phyloP scores from a whole-genome alignment of 2,329 filamentous ascomycete species.

The Cadophora gregata region DNA sequence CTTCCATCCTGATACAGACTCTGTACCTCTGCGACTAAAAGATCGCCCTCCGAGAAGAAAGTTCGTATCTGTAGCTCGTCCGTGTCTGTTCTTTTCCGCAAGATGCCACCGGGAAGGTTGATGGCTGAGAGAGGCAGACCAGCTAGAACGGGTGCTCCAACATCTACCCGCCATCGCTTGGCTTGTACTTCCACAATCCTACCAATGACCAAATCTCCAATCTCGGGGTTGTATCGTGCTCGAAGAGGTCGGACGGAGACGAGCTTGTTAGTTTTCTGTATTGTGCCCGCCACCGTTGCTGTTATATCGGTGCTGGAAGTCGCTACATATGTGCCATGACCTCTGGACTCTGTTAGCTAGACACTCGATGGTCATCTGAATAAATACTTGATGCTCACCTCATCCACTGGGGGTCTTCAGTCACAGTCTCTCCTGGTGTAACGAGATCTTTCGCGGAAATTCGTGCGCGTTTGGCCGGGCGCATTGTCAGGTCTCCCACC shows the following conservation, averaged over 20 bases:
- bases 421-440: conserved; percentile 88
- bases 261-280: conserved; percentile 95
- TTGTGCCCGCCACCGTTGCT: conserved; percentile 87
- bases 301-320: conserved; percentile 71
- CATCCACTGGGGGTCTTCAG: conserved; percentile 97
- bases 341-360: conserved; percentile 56
- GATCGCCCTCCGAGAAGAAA: conserved; percentile 96
- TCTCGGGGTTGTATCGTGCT: conserved; percentile 92
- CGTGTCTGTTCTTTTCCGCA: conserved; percentile 89
- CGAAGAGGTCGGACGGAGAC: conserved; percentile 89
- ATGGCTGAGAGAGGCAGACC: conserved; percentile 86
- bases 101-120: conserved; percentile 91
- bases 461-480: conserved; percentile 49
- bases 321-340: conserved; percentile 87
- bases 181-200: conserved; percentile 95
- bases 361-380: not conserved
- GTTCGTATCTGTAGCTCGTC: conserved; percentile 96
- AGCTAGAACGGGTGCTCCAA: conserved; percentile 85
- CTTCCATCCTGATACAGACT: conserved; percentile 83
- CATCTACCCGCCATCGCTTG: conserved; percentile 92
- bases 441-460: conserved; percentile 63
- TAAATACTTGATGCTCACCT: conserved; percentile 52
- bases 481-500: conserved; percentile 49
- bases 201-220: conserved; percentile 93
- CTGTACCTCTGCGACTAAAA: conserved; percentile 95